Base-by-base conservation (phyloP, 2,329 filamentous ascomycete genomes). In the Cladophialophora immunda region DNA sequence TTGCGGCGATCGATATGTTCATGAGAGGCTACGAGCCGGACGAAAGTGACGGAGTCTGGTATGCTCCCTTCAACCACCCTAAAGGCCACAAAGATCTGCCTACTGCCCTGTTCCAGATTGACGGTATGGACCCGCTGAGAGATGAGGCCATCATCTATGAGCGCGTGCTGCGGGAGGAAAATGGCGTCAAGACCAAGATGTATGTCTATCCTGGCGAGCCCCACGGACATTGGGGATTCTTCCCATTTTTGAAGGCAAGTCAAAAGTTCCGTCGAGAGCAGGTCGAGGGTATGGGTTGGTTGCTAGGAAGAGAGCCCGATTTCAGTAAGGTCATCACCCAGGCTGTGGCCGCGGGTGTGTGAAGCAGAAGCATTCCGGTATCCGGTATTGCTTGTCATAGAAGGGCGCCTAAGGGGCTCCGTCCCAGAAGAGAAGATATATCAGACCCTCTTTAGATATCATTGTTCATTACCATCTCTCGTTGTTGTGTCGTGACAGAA, bases 191-290 rank as follows among this genome's bases (percentile, higher is more conserved):
- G 57, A 78, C 76, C 1, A 71, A 69, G 25, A 47, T 76, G 13
- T 68, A 76, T 68, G 22, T 78, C 2, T 79, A 76, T 59, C 73
- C 73, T 8, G 77, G 77, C 11, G 54, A 76, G 29, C 76, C 77
- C 1, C 77, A 79, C 69, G 68, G 67, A 0, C 76, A 76, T 61
- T 76, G 75, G 75, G 63, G 69, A 4, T 70, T 69, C 45, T 76
- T 73, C 53, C 73, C 74, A 0, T 65, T 73, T n/a, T 62, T 73
- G 15, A 67, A 67, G 13, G 69, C 71, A 15, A 75, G 69, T 25
- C 70, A 70, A 45, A 70, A 69, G 41, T 72, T 72, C 55, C 67
- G 70, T 27, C 70, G 72, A n/a, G 75, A 77, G 19, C 69, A 71
- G 50, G 58, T 72, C 57, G 61, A 71, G 38, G 69, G 70, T 8